These are phyloP conservation scores for Cylindrotheca closterium DNA, from an alignment of 108 stramenopile genomes.

Conservation along the genomic window DNA sequence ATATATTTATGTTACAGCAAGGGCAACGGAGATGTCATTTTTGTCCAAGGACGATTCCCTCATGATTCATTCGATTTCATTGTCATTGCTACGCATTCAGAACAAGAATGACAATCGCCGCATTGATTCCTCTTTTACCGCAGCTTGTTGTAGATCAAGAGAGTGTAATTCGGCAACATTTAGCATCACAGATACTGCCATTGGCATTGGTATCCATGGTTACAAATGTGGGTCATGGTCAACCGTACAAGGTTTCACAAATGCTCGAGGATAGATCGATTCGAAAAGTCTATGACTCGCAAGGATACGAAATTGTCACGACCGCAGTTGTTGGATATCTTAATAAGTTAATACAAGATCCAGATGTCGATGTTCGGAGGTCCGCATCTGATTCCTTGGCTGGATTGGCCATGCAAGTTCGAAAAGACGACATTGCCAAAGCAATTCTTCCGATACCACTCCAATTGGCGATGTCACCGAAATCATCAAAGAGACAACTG, in stretches of 20 bases:
- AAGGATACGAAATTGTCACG: constrained; percentile 65
- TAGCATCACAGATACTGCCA: constrained; percentile 77
- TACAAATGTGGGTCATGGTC: constrained; percentile 30
- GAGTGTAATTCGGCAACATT: constrained; percentile 90
- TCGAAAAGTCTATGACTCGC: constrained; percentile 39
- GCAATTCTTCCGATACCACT: constrained; percentile 72
- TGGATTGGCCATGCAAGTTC: constrained; percentile 63
- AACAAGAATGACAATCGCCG: constrained; percentile 48
- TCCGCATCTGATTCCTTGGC: constrained; percentile 75
- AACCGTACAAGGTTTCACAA: constrained; percentile 29
- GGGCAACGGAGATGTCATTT: too few species aligned
- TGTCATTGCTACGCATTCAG: constrained; percentile 21
- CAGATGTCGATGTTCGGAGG: constrained; percentile 83
- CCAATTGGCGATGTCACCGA: constrained; percentile 34
- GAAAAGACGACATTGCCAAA: constrained; percentile 51
- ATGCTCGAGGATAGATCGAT: constrained; percentile 32
- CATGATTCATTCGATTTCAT: constrained; percentile 7
- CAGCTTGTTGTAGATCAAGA: constrained; percentile 83
- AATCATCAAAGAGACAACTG: constrained; percentile 7
- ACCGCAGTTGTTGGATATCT: constrained; percentile 58
- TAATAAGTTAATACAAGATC: constrained; percentile 55
- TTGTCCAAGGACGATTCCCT: not conserved
- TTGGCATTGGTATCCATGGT: constrained; percentile 67
- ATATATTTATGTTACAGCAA: constrained; percentile 1
- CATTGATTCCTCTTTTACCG: constrained; percentile 71